A percentile compares a stretch with the other conserved stretches of the same genome.
Evolutionary conservation across 2,329 filamentous ascomycete species (phyloP).

Genomic region (Fonsecaea monophora): DNA sequence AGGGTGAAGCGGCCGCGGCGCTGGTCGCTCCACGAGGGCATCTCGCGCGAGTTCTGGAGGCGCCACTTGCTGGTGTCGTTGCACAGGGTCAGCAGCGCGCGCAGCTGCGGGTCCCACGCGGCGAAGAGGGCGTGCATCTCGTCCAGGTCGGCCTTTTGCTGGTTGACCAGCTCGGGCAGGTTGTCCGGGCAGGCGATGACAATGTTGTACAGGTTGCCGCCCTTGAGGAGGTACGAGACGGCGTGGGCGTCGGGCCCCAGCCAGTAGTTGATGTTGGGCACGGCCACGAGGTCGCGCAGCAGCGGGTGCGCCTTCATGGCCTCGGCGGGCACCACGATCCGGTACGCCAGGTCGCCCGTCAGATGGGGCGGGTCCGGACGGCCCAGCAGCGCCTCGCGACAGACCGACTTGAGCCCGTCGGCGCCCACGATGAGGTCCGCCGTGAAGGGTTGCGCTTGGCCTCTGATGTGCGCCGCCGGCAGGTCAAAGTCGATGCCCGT

Average conservation of each 20-base stretch:
- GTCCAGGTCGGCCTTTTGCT: slow-evolving; percentile 41
- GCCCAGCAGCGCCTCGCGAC: slow-evolving; percentile 54
- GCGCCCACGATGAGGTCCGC: slow-evolving; percentile 57
- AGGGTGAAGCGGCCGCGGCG: slow-evolving; percentile 42
- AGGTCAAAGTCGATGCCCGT: slow-evolving; percentile 40
- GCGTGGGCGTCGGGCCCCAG: slow-evolving; percentile 60
- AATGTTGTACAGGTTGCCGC: slow-evolving; percentile 55
- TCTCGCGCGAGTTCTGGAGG: slow-evolving; percentile 32
- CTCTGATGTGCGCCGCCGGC: slow-evolving; percentile 44
- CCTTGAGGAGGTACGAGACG: slow-evolving; percentile 56
- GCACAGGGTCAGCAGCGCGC: slow-evolving; percentile 39
- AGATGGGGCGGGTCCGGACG: slow-evolving; percentile 54
- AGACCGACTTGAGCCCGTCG: slow-evolving; percentile 56
- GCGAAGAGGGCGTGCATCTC: slow-evolving; percentile 44
- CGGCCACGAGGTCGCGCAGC: slow-evolving; percentile 53
- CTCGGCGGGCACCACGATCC: slow-evolving; percentile 57
- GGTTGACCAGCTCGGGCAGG: slow-evolving; percentile 44
- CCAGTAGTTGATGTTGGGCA: slow-evolving; percentile 62
- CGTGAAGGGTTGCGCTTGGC: slow-evolving; percentile 45
- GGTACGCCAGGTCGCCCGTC: slow-evolving; percentile 65
- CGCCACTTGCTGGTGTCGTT: slow-evolving; percentile 39
- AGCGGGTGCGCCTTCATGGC: slow-evolving; percentile 58
- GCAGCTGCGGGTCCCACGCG: slow-evolving; percentile 44
- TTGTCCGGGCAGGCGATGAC: slow-evolving; percentile 58
- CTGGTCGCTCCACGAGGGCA: slow-evolving; percentile 30